A percentile compares a stretch with the other conserved stretches of the same genome.
Conservation (phyloP, 2,329 filamentous ascomycete species). For the Fusarium incarnatum region DNA sequence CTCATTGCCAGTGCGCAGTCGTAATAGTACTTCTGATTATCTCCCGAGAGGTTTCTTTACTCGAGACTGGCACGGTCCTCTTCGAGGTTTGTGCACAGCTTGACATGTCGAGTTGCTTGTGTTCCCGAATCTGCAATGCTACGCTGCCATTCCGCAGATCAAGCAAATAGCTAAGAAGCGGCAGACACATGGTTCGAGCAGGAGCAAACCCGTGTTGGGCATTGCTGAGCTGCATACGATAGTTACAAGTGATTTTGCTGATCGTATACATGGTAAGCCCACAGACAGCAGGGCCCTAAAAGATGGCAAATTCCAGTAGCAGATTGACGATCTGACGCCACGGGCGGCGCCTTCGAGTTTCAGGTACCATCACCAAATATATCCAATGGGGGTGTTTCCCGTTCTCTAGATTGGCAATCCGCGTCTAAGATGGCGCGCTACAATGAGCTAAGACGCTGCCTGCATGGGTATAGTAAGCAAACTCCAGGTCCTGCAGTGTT, state of each 20-base stretch:
- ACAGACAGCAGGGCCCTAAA: background rate
- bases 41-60: background rate
- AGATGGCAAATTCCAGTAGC: slow-evolving; percentile 15
- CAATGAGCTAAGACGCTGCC: slow-evolving; percentile 17
- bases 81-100: slow-evolving; percentile 8
- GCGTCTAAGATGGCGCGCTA: slow-evolving; percentile 35
- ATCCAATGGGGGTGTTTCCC: slow-evolving; percentile 42
- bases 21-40: background rate
- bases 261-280: background rate
- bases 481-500: slow-evolving; percentile 8
- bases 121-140: background rate
- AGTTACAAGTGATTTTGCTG: background rate
- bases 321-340: slow-evolving; percentile 40
- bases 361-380: slow-evolving; percentile 38
- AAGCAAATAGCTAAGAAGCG: background rate
- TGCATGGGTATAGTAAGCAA: slow-evolving; percentile 24
- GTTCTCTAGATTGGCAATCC: slow-evolving; percentile 36
- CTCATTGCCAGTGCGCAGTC: background rate
- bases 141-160: background rate
- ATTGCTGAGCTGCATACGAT: background rate
- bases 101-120: background rate
- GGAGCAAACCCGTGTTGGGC: background rate
- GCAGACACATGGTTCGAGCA: background rate
- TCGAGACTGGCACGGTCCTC: slow-evolving; percentile 23
- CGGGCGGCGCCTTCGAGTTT: slow-evolving; percentile 41